Evolutionary conservation across 306 rosid species (phyloP).

Genomic region (Quercus agrifolia): DNA sequence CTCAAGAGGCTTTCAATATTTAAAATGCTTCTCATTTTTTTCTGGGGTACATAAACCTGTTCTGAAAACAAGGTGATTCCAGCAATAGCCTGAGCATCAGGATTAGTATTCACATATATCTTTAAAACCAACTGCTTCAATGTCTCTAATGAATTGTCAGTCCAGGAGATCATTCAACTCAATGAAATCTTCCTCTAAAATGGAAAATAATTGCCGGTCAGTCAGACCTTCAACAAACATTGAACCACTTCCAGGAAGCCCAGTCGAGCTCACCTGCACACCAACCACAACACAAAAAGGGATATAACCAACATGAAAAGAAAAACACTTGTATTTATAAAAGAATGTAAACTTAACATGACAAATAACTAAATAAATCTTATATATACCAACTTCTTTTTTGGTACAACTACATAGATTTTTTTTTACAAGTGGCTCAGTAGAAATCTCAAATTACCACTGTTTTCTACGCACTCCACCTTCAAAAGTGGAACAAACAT

Average conservation of each 20-base stretch:
- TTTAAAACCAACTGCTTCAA: slow-evolving; percentile 19
- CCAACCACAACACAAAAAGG: slow-evolving; percentile 13
- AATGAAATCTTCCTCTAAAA: slow-evolving; percentile 54
- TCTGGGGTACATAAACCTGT: slow-evolving; percentile 25
- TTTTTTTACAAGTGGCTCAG: neutral
- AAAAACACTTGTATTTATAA: neutral
- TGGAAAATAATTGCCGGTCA: slow-evolving; percentile 21
- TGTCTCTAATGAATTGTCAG: slow-evolving; percentile 12
- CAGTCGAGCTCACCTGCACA: slow-evolving; percentile 44
- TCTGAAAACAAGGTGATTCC: slow-evolving; percentile 27
- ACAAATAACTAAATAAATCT: neutral
- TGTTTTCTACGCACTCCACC: no score
- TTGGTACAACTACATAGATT: no score
- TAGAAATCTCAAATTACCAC: slow-evolving; percentile 1
- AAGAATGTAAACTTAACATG: neutral
- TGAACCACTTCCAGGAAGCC: slow-evolving; percentile 19
- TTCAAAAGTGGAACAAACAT: no score
- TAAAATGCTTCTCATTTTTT: slow-evolving; percentile 23
- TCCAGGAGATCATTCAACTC: slow-evolving; percentile 59
- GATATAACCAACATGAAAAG: neutral
- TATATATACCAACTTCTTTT: neutral
- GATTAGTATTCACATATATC: slow-evolving; percentile 23
- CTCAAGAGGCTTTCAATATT: slow-evolving; percentile 18
- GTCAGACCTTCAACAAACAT: slow-evolving; percentile 20
- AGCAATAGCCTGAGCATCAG: slow-evolving; percentile 25